These are phyloP conservation scores for Carex scoparia DNA, from an alignment of 176 grass and related monocot species.

Conservation along the genomic window DNA sequence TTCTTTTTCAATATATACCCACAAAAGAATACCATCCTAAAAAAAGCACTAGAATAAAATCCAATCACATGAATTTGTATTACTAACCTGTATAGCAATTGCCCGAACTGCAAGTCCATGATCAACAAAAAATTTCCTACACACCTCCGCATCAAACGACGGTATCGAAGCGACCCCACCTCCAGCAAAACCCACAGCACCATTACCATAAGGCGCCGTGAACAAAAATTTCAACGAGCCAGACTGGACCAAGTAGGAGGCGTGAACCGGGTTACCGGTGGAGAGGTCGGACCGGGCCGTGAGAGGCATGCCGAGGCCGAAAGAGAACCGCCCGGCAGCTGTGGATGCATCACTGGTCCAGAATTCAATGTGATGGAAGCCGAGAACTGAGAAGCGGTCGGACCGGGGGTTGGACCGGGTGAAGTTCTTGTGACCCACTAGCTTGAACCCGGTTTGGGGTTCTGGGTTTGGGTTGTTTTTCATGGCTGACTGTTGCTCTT, in stretches of 20 bases:
- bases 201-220: conserved; percentile 56
- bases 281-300: conserved; percentile 76
- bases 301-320: conserved; percentile 62
- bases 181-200: conserved; percentile 22
- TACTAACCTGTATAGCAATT: conserved; percentile 51
- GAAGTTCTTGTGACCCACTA: conserved; percentile 36
- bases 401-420: conserved; percentile 40
- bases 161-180: conserved; percentile 34
- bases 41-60: neutral
- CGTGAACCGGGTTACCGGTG: conserved; percentile 71
- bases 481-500: conserved; percentile 9
- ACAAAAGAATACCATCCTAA: neutral
- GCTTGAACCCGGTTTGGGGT: conserved; percentile 24
- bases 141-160: conserved; percentile 49
- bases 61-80: neutral
- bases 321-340: conserved; percentile 68
- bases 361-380: conserved; percentile 91
- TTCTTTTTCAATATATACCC: neutral
- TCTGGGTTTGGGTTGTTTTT: neutral
- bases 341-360: conserved; percentile 67
- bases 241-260: conserved; percentile 77
- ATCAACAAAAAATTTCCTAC: conserved; percentile 39
- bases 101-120: conserved; percentile 81
- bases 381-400: conserved; percentile 53
- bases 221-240: conserved; percentile 67